Evolutionary conservation across 345 rosid species (phyloP), one percentile per base, ranked within the genome.

Genomic region (Syzygium aromaticum): DNA sequence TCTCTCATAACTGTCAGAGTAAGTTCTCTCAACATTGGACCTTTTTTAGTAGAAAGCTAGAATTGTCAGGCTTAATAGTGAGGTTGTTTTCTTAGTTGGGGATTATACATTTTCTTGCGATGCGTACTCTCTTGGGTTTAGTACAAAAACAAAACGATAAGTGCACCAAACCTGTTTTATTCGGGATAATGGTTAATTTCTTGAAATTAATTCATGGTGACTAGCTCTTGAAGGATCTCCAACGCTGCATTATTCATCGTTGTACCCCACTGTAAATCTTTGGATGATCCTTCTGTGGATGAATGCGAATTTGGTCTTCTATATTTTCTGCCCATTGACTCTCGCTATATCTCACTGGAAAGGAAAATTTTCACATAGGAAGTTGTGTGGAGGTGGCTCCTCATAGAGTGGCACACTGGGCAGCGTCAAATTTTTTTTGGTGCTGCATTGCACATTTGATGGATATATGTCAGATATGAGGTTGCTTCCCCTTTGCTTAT

Each of bases 1-100:
- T 93, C 99, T 61, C 96, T 94, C 87, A 95, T 98, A 77, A 98
- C 99, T 52, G 98, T 96, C 88, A 92, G 96, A 89, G 99, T 96
- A 93, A 92, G 96, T 85, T 77, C 28, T 85, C 13, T 87, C 49
- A 64, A 73, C 80, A 17, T 73, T 33, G 46, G 43, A 73, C 80
- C 25, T 73, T 21, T 87, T 12, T 73, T 10, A 33, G 22, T 73
- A 33, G 25, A 22, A 8, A 73, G 49, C 80, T 73, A 73, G 80
- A 33, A 33, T 73, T 73, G 14, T 73, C 13, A 17, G 78, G 43
- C 78, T 8, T 67, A 63, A 63, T 63, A 64, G 77, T 16, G 43
- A 64, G 77, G 78, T 43, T 30, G 78, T 67, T 67, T 46, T 67
- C 23, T 54, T 21, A 8, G 9, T 7, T 21, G 57, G 57, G 23